A percentile compares a stretch with the other conserved stretches of the same genome.
Conservation (phyloP, 73 alveolate species). For the Tetrahymena borealis region DNA sequence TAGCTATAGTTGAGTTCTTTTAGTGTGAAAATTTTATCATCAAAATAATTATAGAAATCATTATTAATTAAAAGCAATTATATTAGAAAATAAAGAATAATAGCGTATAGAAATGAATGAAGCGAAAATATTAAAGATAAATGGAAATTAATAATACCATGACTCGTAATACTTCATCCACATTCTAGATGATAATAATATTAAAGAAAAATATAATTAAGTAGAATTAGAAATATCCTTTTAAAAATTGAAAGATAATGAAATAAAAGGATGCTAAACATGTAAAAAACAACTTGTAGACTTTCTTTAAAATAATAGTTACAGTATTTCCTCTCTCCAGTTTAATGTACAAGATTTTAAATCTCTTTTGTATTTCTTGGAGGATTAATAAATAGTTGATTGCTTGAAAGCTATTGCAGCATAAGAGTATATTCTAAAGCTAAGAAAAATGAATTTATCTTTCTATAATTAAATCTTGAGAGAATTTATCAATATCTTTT, state of each 20-base stretch:
- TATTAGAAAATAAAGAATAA: no score
- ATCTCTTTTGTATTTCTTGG: background rate
- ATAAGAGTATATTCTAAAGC: background rate
- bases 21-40: no score
- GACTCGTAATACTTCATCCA: background rate
- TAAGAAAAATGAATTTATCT: background rate
- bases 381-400: background rate
- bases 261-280: background rate
- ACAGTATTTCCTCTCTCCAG: background rate
- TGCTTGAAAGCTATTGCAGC: background rate
- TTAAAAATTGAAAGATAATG: background rate
- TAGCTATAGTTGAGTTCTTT: no score
- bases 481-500: no score
- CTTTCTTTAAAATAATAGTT: background rate
- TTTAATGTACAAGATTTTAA: background rate
- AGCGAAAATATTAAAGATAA: no score
- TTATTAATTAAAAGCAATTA: no score
- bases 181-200: background rate
- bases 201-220: background rate
- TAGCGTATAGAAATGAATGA: no score
- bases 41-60: no score
- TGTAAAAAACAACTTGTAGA: background rate
- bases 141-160: no score
- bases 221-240: background rate
- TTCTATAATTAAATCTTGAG: background rate